These are phyloP conservation scores for Yarrowia yakushimensis DNA, from an alignment of 805 yeast species.

Conservation along the genomic window DNA sequence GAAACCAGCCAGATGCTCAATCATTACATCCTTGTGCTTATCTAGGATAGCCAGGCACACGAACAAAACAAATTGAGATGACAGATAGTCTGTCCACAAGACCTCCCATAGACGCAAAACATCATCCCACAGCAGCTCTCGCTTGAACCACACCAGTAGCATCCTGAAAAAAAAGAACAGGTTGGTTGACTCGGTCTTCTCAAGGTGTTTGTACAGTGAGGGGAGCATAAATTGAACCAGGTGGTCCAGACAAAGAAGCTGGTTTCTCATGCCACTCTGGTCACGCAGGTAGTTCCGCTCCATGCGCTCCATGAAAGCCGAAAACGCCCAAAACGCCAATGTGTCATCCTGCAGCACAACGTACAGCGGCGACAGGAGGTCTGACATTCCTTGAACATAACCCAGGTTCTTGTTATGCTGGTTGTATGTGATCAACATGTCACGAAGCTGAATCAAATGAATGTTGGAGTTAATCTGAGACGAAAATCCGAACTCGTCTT, in stretches of 20 bases:
- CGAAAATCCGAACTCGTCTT: slow-evolving; percentile 23
- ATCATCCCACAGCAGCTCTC: slow-evolving; percentile 80
- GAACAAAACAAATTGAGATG: slow-evolving; percentile 84
- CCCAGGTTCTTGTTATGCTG: slow-evolving; percentile 81
- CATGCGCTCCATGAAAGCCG: slow-evolving; percentile 87
- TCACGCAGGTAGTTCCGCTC: slow-evolving; percentile 89
- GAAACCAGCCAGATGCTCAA: slow-evolving; percentile 68
- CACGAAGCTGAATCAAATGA: slow-evolving; percentile 67
- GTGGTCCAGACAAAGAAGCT: slow-evolving; percentile 78
- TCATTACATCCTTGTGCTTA: slow-evolving; percentile 74
- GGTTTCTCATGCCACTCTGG: slow-evolving; percentile 89
- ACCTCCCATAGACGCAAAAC: slow-evolving; percentile 87
- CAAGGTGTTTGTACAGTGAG: slow-evolving; percentile 72
- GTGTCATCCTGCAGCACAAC: slow-evolving; percentile 61
- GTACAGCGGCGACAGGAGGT: slow-evolving; percentile 81
- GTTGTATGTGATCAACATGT: slow-evolving; percentile 80
- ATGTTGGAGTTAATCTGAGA: slow-evolving; percentile 53
- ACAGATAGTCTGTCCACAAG: slow-evolving; percentile 80
- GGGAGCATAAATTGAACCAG: slow-evolving; percentile 90
- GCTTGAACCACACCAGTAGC: slow-evolving; percentile 91
- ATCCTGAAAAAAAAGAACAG: slow-evolving; percentile 91
- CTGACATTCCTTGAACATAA: slow-evolving; percentile 98
- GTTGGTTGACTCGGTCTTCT: slow-evolving; percentile 82
- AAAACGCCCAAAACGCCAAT: slow-evolving; percentile 83
- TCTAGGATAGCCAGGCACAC: slow-evolving; percentile 86